Base-by-base conservation (phyloP, 1,139 yeast species). In the Protomyces macrosporus region DNA sequence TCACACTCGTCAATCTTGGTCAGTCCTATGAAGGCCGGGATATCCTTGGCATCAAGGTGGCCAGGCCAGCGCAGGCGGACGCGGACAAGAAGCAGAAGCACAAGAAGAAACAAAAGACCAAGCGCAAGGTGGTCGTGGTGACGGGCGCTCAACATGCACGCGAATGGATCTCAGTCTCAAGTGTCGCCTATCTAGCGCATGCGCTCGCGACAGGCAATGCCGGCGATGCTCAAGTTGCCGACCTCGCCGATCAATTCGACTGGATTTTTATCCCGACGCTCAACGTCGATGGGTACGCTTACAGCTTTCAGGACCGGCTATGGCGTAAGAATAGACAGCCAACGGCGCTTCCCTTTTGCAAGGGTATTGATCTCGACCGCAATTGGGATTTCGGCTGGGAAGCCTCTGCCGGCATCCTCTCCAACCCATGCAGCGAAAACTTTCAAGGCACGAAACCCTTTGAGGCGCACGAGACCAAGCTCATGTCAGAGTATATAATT, bases 261-360 rank as follows among this genome's bases (percentile, higher is more conserved):
- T 88, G 88, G 71, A 73, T 88, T 45, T 84, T 90, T 68, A 79
- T 90, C 51, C 97, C 97, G 0, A 88, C 89, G 9, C 81, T 85
- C 74, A 90, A 90, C 72, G 97, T 97, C 0, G 97, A 90, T 74
- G 97, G 97, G 0, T 90, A 90, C 72, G 90, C 78, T 12, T 87
- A 87, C 73, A 81, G 95, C 1, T 90, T 97, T 96, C 79, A 78
- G 4, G 96, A 90, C 72, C 78, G 97, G 64, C 77, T 90, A 67
- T 90, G 97, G 97, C 79, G 95, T 57, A 90, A 90, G 73, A 90
- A 89, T 75, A 81, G 96, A 67, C 97, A 90, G 75, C 82, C 82
- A 62, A 87, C 96, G 0, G 80, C 78, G 45, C 75, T 83, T 60
- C 84, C 88, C 4, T 75, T 79, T 53, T 90, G 97, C 74, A 78